Percentiles rank a stretch among this genome's conserved stretches.
These are phyloP conservation scores for Thalassiosira sp. DNA, from an alignment of 352 stramenopile genomes.

Conservation along the genomic window DNA sequence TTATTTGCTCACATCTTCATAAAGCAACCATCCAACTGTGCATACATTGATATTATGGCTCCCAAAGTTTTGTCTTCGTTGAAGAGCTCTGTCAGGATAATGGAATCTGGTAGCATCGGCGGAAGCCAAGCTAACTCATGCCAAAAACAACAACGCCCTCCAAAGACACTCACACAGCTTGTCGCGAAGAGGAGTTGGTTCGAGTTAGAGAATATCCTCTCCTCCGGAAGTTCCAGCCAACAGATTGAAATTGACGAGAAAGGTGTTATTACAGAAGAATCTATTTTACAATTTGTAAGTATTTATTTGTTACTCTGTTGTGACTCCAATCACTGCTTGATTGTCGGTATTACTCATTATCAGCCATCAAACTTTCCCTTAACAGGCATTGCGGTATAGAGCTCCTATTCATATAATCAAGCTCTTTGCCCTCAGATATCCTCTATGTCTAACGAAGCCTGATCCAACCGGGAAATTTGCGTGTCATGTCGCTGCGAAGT, in stretches of 20 bases:
- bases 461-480: conserved; percentile 34
- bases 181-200: conserved; percentile 23
- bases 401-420: conserved; percentile 22
- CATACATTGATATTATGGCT: no score
- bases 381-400: conserved; percentile 27
- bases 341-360: no score
- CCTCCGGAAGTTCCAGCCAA: conserved; percentile 2
- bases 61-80: no score
- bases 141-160: neutral
- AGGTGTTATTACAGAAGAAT: conserved; percentile 17
- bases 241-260: conserved; percentile 32
- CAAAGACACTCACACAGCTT: conserved; percentile 25
- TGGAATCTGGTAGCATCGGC: no score
- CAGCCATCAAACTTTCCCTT: no score
- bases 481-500: conserved; percentile 47
- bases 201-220: conserved; percentile 13
- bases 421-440: conserved; percentile 22
- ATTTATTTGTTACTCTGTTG: no score
- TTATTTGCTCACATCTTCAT: no score
- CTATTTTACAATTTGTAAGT: conserved; percentile 44
- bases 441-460: conserved; percentile 13
- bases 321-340: no score
- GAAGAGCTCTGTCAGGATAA: no score
- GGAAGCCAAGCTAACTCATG: neutral
- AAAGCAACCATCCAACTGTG: no score